phyloP scores from a whole-genome alignment of 306 rosid genomes.

The Sicyos edulis region DNA sequence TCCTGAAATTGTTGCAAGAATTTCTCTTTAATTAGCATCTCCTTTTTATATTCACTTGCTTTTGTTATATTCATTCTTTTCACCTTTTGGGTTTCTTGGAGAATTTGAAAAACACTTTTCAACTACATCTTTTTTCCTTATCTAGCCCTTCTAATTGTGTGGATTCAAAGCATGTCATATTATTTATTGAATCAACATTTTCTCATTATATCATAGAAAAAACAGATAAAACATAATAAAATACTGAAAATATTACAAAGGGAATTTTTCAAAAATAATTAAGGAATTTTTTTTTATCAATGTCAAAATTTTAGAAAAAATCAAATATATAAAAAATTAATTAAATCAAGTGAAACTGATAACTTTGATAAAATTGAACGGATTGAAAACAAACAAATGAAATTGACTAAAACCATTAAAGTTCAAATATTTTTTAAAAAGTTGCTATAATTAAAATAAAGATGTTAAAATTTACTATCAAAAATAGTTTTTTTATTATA shows the following conservation, averaged over 20 bases:
- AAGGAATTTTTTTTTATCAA: no score
- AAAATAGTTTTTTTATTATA: not conserved
- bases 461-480: no score
- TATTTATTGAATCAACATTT: not conserved
- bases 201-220: not conserved
- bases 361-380: no score
- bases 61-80: slow-evolving; percentile 8
- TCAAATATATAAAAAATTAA: no score
- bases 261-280: no score
- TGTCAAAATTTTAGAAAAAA: no score
- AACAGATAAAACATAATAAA: not conserved
- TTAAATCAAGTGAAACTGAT: no score
- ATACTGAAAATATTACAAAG: not conserved
- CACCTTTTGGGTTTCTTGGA: not conserved
- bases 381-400: no score
- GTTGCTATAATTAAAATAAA: no score
- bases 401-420: no score
- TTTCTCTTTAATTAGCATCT: slow-evolving; percentile 7
- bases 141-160: not conserved
- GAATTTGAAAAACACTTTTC: not conserved
- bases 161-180: not conserved
- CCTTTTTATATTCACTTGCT: slow-evolving; percentile 13
- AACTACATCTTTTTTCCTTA: not conserved
- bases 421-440: no score
- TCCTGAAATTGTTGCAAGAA: slow-evolving; percentile 5